phyloP scores from a whole-genome alignment of 2,329 filamentous ascomycete species.

The Rhinocladiella mackenziei region DNA sequence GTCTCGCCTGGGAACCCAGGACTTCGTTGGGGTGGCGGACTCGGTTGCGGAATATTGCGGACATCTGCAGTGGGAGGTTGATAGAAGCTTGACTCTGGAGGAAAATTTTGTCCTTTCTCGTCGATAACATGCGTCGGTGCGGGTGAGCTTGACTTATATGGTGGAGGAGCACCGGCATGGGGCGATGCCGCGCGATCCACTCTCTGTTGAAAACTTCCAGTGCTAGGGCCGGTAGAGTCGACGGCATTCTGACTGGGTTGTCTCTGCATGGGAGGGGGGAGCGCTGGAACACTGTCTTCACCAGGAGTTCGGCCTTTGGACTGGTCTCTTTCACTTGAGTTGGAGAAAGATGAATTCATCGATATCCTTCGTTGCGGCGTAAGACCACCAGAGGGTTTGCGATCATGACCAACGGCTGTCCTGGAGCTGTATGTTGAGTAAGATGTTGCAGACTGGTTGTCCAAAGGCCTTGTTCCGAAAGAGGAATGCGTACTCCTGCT shows the following conservation, averaged over 20 bases:
- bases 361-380: slow-evolving; percentile 23
- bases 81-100: slow-evolving; percentile 17
- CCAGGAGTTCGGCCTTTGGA: slow-evolving; percentile 12
- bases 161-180: slow-evolving; percentile 3
- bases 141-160: slow-evolving; percentile 4
- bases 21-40: slow-evolving; percentile 1
- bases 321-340: slow-evolving; percentile 16
- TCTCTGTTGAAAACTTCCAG: not conserved
- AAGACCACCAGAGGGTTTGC: slow-evolving; percentile 8
- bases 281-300: slow-evolving; percentile 16
- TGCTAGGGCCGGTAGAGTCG: not conserved
- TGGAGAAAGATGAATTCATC: slow-evolving; percentile 21
- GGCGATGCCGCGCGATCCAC: not conserved
- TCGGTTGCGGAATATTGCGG: slow-evolving; percentile 1
- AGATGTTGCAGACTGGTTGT: slow-evolving; percentile 17
- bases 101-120: slow-evolving; percentile 20
- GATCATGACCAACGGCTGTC: slow-evolving; percentile 15
- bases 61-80: slow-evolving; percentile 5
- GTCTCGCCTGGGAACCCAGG: not conserved
- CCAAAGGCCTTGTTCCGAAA: slow-evolving; percentile 8
- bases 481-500: slow-evolving; percentile 25
- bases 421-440: slow-evolving; percentile 20
- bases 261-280: slow-evolving; percentile 7
- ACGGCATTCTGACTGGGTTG: slow-evolving; percentile 8
- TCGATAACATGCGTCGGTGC: slow-evolving; percentile 6